Evolutionary conservation across 108 stramenopile species (phyloP).

Genomic region (Cylindrotheca fusiformis): DNA sequence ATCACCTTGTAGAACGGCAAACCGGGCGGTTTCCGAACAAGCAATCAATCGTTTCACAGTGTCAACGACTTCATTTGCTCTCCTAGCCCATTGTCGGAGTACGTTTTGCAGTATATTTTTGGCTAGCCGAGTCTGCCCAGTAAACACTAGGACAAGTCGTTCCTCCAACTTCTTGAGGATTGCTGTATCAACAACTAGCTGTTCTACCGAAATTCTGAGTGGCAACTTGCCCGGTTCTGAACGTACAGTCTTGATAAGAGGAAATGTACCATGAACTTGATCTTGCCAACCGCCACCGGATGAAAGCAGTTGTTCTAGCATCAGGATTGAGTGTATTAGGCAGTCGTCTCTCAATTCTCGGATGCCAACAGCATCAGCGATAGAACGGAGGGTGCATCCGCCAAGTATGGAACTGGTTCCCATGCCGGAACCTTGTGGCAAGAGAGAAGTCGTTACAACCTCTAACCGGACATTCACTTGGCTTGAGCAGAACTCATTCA

Average conservation of each 20-base stretch:
- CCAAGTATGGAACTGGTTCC: slow-evolving; percentile 82
- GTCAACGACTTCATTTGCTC: slow-evolving; percentile 51
- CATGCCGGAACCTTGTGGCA: slow-evolving; percentile 85
- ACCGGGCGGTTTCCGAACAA: slow-evolving; percentile 48
- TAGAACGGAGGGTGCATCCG: slow-evolving; percentile 57
- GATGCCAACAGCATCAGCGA: slow-evolving; percentile 55
- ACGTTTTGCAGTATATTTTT: slow-evolving; percentile 79
- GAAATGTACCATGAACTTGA: slow-evolving; percentile 69
- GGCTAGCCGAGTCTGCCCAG: slow-evolving; percentile 77
- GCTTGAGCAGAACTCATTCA: slow-evolving; percentile 57
- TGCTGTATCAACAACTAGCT: slow-evolving; percentile 17
- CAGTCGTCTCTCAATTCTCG: slow-evolving; percentile 27
- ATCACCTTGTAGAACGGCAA: slow-evolving; percentile 42
- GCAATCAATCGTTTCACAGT: slow-evolving; percentile 62
- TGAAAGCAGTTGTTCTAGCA: slow-evolving; percentile 75
- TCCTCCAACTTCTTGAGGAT: slow-evolving; percentile 35
- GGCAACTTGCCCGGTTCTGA: slow-evolving; percentile 43
- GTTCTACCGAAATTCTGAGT: slow-evolving; percentile 37
- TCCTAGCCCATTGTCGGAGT: slow-evolving; percentile 64
- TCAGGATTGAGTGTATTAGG: slow-evolving; percentile 56
- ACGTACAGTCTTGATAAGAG: slow-evolving; percentile 57
- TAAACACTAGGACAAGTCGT: slow-evolving; percentile 62
- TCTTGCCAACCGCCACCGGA: slow-evolving; percentile 93
- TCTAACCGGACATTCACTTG: slow-evolving; percentile 53
- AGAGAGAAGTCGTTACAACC: slow-evolving; percentile 55